phyloP scores from a whole-genome alignment of 2,329 filamentous ascomycete species.

The Ophiostoma angusticollis region DNA sequence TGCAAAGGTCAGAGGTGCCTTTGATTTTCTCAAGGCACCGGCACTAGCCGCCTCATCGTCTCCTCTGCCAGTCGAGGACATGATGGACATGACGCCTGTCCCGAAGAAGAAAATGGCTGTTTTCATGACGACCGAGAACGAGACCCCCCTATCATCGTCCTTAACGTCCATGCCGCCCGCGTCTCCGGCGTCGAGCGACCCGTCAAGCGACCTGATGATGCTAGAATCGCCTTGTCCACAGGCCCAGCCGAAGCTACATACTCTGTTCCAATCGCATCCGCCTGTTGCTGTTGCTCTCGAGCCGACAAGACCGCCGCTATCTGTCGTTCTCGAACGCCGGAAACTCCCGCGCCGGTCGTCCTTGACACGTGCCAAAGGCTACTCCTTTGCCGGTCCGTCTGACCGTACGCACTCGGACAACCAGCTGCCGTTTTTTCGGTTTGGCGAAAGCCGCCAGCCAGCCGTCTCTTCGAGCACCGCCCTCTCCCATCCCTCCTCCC shows the following conservation, averaged over 20 bases:
- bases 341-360: constrained; percentile 63
- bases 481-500: constrained; percentile 45
- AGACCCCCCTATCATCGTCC: constrained; percentile 42
- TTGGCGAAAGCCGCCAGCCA: constrained; percentile 34
- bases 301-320: constrained; percentile 1
- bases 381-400: constrained; percentile 53
- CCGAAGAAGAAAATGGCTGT: constrained; percentile 61
- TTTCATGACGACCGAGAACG: constrained; percentile 46
- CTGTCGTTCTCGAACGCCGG: constrained; percentile 38
- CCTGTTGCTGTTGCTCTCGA: not conserved
- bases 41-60: constrained; percentile 66
- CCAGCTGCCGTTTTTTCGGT: constrained; percentile 62
- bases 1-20: too few relatives aligned
- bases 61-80: constrained; percentile 61
- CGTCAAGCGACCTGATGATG: constrained; percentile 35
- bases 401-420: constrained; percentile 48
- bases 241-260: constrained; percentile 1
- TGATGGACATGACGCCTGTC: constrained; percentile 88
- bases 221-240: constrained; percentile 38
- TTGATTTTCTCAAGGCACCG: constrained; percentile 71
- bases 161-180: constrained; percentile 66
- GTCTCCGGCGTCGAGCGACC: too few relatives aligned
- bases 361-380: constrained; percentile 60
- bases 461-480: constrained; percentile 13
- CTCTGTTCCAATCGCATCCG: not conserved